A percentile compares a stretch with the other conserved stretches of the same genome.
Conservation (phyloP, 768 basidiomycete genomes). For the Rhodotorula paludigena region DNA sequence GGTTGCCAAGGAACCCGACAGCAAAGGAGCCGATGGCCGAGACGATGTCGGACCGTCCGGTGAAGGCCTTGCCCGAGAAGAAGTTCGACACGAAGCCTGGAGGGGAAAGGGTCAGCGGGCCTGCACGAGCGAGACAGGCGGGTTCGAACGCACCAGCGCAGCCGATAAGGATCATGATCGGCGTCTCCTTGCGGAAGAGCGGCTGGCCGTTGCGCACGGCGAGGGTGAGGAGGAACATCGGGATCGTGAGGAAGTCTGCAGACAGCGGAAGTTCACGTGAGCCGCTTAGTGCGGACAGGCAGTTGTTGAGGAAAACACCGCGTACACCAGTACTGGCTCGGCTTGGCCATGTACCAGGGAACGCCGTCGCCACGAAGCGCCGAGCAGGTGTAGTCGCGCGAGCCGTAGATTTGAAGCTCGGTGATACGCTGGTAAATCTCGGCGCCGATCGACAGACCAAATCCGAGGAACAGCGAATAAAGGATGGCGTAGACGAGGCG, state of each 20-base stretch:
- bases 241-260: conserved; percentile 65
- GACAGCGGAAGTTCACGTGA: not conserved
- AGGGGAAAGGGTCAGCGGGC: conserved; percentile 60
- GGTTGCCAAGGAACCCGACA: conserved; percentile 70
- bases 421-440: conserved; percentile 62
- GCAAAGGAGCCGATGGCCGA: conserved; percentile 76
- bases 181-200: conserved; percentile 47
- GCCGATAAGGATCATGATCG: conserved; percentile 48
- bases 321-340: conserved; percentile 68
- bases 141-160: conserved; percentile 13
- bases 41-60: conserved; percentile 57
- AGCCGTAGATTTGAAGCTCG: conserved; percentile 41
- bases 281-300: too few species aligned
- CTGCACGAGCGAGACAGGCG: not conserved
- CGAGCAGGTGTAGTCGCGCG: conserved; percentile 57
- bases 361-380: conserved; percentile 55
- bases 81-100: conserved; percentile 76
- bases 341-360: conserved; percentile 70
- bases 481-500: conserved; percentile 61
- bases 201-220: conserved; percentile 58
- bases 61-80: conserved; percentile 53
- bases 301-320: conserved; percentile 6
- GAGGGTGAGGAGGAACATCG: conserved; percentile 62
- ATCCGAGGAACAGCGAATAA: conserved; percentile 59
- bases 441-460: conserved; percentile 76